Conservation (phyloP, 2,329 filamentous ascomycete species). For the Conoideocrella luteorostrata region DNA sequence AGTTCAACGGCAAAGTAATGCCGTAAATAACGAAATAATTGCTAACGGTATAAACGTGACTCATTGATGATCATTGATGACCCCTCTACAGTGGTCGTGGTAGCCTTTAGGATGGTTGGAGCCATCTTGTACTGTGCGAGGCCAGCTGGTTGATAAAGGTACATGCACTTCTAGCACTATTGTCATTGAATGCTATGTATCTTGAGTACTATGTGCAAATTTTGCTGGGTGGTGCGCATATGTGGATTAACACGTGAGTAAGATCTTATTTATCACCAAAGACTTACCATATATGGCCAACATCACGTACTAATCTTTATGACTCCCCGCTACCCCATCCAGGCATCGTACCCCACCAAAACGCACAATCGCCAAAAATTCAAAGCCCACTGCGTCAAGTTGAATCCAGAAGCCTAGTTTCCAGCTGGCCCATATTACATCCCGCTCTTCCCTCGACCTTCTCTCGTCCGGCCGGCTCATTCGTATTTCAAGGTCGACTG, state of each 20-base stretch:
- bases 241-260: background rate
- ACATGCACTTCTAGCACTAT: too few species aligned
- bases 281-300: background rate
- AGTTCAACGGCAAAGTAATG: too few species aligned
- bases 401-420: slow-evolving; percentile 15
- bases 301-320: slow-evolving; percentile 1
- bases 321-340: slow-evolving; percentile 11
- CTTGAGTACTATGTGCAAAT: too few species aligned
- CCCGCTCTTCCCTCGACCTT: slow-evolving; percentile 18
- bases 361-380: slow-evolving; percentile 42
- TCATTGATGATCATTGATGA: too few species aligned
- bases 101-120: too few species aligned
- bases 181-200: too few species aligned
- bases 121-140: too few species aligned
- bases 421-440: slow-evolving; percentile 15
- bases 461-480: slow-evolving; percentile 5
- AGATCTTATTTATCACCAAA: background rate
- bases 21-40: too few species aligned
- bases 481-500: slow-evolving; percentile 1
- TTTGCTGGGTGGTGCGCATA: background rate
- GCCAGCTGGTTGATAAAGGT: too few species aligned
- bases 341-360: slow-evolving; percentile 33
- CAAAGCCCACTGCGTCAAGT: slow-evolving; percentile 24
- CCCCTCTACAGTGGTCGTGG: too few species aligned
- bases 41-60: too few species aligned